Evolutionary conservation across 305 asterid genomes (phyloP).

Genomic region (Fraxinus platypoda): DNA sequence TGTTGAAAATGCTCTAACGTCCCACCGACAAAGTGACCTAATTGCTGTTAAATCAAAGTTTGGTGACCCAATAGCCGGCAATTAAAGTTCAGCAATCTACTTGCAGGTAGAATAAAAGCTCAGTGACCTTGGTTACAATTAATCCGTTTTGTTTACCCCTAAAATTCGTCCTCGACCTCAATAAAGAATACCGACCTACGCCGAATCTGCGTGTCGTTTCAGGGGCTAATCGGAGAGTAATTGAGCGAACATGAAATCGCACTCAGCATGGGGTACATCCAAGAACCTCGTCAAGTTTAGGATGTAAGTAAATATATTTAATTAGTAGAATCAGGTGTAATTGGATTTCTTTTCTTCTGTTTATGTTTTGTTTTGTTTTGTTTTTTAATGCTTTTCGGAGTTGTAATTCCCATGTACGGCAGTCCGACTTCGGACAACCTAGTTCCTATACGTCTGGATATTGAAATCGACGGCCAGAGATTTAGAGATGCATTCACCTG

Average conservation of each 20-base stretch:
- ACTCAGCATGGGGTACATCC: conserved; percentile 64
- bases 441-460: conserved; percentile 81
- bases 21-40: not conserved
- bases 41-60: not conserved
- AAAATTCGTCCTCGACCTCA: not conserved
- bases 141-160: not conserved
- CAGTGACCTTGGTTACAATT: not conserved
- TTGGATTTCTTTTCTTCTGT: not conserved
- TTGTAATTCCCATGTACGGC: conserved; percentile 20
- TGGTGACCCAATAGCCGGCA: not conserved
- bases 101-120: not conserved
- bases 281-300: conserved; percentile 82
- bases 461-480: conserved; percentile 85
- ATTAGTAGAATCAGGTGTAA: too few relatives aligned
- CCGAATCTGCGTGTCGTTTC: not conserved
- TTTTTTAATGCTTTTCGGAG: not conserved
- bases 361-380: not conserved
- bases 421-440: conserved; percentile 90
- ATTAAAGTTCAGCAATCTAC: not conserved
- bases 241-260: conserved; percentile 53
- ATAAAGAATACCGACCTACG: not conserved
- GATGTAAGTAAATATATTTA: conserved; percentile 45
- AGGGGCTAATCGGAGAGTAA: not conserved
- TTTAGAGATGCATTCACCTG: conserved; percentile 80
- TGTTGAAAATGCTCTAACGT: too few relatives aligned